These are phyloP conservation scores for Xylariomycetidae sp. DNA, from an alignment of 2,329 filamentous ascomycete genomes.

Conservation along the genomic window DNA sequence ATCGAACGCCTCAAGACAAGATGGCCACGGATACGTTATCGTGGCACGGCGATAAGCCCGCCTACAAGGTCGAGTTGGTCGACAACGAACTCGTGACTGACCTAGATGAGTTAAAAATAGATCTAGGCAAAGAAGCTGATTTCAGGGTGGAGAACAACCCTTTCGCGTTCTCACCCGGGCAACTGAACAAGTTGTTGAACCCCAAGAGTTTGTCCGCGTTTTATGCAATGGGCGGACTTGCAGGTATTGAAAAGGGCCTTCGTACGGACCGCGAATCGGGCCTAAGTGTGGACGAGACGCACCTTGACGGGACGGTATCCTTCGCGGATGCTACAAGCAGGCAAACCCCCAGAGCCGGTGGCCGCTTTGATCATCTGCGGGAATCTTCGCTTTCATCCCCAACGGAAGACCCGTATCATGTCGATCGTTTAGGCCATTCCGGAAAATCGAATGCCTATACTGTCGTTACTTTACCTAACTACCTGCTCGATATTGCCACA, in stretches of 20 bases:
- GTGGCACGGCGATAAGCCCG: slow-evolving; percentile 31
- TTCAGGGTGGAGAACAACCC: slow-evolving; percentile 75
- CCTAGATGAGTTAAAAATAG: slow-evolving; percentile 66
- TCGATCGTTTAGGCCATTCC: no score
- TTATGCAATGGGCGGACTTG: slow-evolving; percentile 73
- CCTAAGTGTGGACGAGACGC: slow-evolving; percentile 69
- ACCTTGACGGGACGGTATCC: slow-evolving; percentile 59
- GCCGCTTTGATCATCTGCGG: no score
- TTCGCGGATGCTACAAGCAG: slow-evolving; percentile 69
- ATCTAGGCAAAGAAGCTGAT: slow-evolving; percentile 69
- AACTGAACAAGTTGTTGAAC: slow-evolving; percentile 82
- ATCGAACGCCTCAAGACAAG: no score
- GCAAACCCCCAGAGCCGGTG: no score
- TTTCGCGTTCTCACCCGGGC: slow-evolving; percentile 80
- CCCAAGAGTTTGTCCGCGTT: slow-evolving; percentile 84
- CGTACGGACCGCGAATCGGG: slow-evolving; percentile 68
- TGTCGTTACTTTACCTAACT: no score
- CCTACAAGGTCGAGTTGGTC: slow-evolving; percentile 29
- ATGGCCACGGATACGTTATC: no score
- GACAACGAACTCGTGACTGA: slow-evolving; percentile 59
- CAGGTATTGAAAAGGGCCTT: slow-evolving; percentile 74
- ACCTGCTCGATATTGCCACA: no score
- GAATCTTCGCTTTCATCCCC: no score
- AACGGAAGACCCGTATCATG: no score
- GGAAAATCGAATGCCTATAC: no score